Conservation (phyloP, 305 asterid genomes). For the Fraxinus paxiana region DNA sequence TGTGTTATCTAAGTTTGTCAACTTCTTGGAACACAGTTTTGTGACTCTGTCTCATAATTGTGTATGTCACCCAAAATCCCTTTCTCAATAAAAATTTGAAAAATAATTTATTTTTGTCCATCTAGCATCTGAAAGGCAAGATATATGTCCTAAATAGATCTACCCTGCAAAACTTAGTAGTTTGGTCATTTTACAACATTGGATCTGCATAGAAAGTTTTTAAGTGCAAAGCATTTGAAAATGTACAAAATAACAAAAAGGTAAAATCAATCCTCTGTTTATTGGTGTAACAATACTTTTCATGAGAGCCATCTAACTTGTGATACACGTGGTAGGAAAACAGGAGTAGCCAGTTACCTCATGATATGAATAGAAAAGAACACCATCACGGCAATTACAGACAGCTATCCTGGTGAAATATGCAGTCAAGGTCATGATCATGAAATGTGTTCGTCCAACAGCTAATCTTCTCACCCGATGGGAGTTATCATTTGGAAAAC, state of each 20-base stretch:
- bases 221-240: background rate
- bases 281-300: background rate
- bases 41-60: background rate
- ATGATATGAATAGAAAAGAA: slow-evolving; percentile 76
- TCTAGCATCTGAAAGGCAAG: background rate
- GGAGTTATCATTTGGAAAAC: slow-evolving; percentile 67
- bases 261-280: background rate
- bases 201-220: background rate
- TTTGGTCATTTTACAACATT: background rate
- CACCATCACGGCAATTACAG: slow-evolving; percentile 96
- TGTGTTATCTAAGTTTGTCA: background rate
- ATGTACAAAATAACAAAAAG: background rate
- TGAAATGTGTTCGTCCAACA: slow-evolving; percentile 70
- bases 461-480: slow-evolving; percentile 68
- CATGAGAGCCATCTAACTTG: background rate
- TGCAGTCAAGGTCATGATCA: slow-evolving; percentile 72
- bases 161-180: background rate
- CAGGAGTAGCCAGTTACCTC: slow-evolving; percentile 50
- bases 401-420: slow-evolving; percentile 92
- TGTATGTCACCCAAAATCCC: background rate
- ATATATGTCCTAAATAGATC: background rate
- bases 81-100: background rate
- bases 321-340: background rate
- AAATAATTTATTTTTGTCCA: background rate
- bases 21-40: background rate